These are phyloP conservation scores for Metschnikowia gelsemii DNA, from an alignment of 805 yeast species.

Conservation along the genomic window DNA sequence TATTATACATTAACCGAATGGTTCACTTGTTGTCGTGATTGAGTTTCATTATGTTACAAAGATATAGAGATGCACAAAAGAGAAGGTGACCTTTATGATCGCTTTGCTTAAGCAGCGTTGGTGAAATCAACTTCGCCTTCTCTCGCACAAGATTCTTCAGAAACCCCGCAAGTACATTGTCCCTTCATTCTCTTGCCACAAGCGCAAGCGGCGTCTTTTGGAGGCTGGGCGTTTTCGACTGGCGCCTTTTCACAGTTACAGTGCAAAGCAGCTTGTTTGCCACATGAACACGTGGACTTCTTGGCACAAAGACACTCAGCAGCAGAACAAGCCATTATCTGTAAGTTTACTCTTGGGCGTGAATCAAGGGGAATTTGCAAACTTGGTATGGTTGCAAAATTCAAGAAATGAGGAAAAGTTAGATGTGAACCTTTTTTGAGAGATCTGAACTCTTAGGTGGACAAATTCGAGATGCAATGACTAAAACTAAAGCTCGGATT, in stretches of 20 bases:
- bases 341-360: too few relatives aligned
- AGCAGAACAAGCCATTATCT: slow-evolving; percentile 29
- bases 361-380: background rate
- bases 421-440: background rate
- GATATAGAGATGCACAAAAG: too few relatives aligned
- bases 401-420: background rate
- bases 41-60: background rate
- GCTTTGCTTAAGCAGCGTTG: slow-evolving; percentile 7
- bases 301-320: slow-evolving; percentile 56
- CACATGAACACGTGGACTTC: slow-evolving; percentile 65
- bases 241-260: slow-evolving; percentile 55
- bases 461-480: too few relatives aligned
- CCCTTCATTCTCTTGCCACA: slow-evolving; percentile 57
- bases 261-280: slow-evolving; percentile 55
- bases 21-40: too few relatives aligned
- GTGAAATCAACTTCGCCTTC: slow-evolving; percentile 65
- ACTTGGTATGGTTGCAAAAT: slow-evolving; percentile 3
- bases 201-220: slow-evolving; percentile 49
- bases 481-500: too few relatives aligned
- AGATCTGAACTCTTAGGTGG: background rate
- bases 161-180: slow-evolving; percentile 56
- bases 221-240: slow-evolving; percentile 49
- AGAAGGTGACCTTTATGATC: too few relatives aligned
- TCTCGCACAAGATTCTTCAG: slow-evolving; percentile 39
- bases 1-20: background rate